Conservation (phyloP, 1,284 basidiomycete species). For the Xerocomus amazonicus region DNA sequence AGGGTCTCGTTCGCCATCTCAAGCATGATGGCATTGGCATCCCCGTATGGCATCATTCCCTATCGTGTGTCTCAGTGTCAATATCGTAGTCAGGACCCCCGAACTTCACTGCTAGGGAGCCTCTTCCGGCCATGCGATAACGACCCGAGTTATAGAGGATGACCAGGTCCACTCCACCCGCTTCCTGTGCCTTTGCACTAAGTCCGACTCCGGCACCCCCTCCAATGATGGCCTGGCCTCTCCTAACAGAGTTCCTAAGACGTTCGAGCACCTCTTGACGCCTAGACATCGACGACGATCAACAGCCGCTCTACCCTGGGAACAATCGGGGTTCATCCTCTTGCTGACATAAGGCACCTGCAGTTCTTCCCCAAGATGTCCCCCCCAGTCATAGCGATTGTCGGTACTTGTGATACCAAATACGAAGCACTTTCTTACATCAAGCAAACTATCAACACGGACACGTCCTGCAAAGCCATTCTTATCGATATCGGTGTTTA, state of each 20-base stretch:
- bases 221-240: slow-evolving; percentile 24
- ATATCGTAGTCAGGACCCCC: not conserved
- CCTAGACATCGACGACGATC: slow-evolving; percentile 12
- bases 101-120: slow-evolving; percentile 27
- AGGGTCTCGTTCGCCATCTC: slow-evolving; percentile 31
- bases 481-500: slow-evolving; percentile 23
- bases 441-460: slow-evolving; percentile 15
- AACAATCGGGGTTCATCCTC: not conserved
- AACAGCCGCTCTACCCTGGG: not conserved
- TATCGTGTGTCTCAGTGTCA: slow-evolving; percentile 8
- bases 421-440: slow-evolving; percentile 23
- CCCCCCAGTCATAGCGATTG: slow-evolving; percentile 21
- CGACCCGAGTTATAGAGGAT: slow-evolving; percentile 34
- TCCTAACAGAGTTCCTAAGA: slow-evolving; percentile 13
- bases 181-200: slow-evolving; percentile 30
- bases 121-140: slow-evolving; percentile 30
- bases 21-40: slow-evolving; percentile 31
- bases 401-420: slow-evolving; percentile 31
- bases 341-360: slow-evolving; percentile 17
- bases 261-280: slow-evolving; percentile 16
- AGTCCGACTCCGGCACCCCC: slow-evolving; percentile 31
- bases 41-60: slow-evolving; percentile 33
- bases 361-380: slow-evolving; percentile 7
- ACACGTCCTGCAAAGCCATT: slow-evolving; percentile 19
- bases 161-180: slow-evolving; percentile 26